A percentile compares a stretch with the other conserved stretches of the same genome.
These are phyloP conservation scores for Ananas comosus DNA, from an alignment of 176 grass and related monocot species.

Conservation along the genomic window DNA sequence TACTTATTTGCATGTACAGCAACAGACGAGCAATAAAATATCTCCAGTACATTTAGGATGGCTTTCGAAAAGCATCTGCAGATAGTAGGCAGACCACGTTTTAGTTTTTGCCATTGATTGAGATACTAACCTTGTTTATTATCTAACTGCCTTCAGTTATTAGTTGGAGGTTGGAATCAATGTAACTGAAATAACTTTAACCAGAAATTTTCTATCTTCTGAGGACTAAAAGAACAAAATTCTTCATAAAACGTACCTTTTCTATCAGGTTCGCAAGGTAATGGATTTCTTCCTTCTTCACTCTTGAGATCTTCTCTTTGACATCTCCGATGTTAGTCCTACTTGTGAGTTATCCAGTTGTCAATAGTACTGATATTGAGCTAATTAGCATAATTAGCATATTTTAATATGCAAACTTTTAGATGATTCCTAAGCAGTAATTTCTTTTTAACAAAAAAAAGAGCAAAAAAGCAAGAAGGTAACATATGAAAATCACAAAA, in stretches of 20 bases:
- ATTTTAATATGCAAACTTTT: background rate
- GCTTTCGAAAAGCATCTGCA: background rate
- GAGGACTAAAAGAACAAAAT: constrained; percentile 1
- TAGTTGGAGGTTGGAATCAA: background rate
- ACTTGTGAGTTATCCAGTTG: constrained; percentile 13
- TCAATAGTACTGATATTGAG: constrained; percentile 10
- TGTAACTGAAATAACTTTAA: background rate
- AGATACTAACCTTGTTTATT: background rate
- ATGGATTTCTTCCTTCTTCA: constrained; percentile 52
- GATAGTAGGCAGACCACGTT: background rate
- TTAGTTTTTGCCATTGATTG: background rate
- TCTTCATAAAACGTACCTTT: constrained; percentile 31
- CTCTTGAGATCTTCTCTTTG: constrained; percentile 33
- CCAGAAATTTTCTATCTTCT: background rate
- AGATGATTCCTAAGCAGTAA: background rate
- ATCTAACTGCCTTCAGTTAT: background rate
- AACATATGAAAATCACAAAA: background rate
- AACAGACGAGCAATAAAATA: background rate
- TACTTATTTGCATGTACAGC: no score
- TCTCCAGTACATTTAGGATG: background rate
- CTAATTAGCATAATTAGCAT: constrained; percentile 15
- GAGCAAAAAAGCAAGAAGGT: background rate
- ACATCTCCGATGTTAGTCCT: constrained; percentile 43
- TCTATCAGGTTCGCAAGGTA: constrained; percentile 29
- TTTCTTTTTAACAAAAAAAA: background rate